Base-by-base conservation (phyloP, 2,329 filamentous ascomycete species). In the Calonectria fujianensis region DNA sequence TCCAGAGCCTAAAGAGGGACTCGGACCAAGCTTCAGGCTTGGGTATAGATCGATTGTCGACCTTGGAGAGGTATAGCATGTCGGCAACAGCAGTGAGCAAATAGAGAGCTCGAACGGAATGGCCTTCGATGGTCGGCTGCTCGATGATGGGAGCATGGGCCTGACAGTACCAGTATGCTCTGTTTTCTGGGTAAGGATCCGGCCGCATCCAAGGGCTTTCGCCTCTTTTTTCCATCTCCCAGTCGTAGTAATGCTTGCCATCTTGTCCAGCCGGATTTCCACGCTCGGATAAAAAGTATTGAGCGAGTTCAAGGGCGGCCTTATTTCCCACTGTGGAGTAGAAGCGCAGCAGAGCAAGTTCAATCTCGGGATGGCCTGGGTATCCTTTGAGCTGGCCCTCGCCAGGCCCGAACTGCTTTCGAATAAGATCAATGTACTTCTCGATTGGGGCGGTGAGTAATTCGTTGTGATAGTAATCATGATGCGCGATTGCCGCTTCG, bases 211-310 rank as follows among this genome's bases (percentile, higher is more conserved):
- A 86, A n/a, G 84, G 84, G 37, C 84, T 83, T 48, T 91, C 89
- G 24, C 89, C 88, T 68, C 91, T 85, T 39, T 85, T 81, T 70
- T 87, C 84, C 7, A 86, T 86, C 82, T 93, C 91, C 50, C 87
- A 83, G 63, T 90, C 88, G 78, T 90, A 93, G 76, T 89, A 93
- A 92, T 4, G 91, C 90, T 81, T 93, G 89, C 89, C 89, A 91
- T 79, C 83, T 73, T 92, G 89, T 2, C 74, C 74, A 8, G 63
- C 72, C 1, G 71, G 66, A 27, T 76, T 88, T 86, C 75, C 75
- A 24, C 75, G 39, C 29, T 77, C 75, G 2, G 65, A 35, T 5
- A 77, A 50, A 31, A 77, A 77, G 79, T 90, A 93, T 41, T 83
- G 82, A 1, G 90, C 91, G 3, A 93, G 83, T 0, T 85, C 84